Evolutionary conservation across 73 alveolate species (phyloP).

Genomic region (Stentor roeselii): DNA sequence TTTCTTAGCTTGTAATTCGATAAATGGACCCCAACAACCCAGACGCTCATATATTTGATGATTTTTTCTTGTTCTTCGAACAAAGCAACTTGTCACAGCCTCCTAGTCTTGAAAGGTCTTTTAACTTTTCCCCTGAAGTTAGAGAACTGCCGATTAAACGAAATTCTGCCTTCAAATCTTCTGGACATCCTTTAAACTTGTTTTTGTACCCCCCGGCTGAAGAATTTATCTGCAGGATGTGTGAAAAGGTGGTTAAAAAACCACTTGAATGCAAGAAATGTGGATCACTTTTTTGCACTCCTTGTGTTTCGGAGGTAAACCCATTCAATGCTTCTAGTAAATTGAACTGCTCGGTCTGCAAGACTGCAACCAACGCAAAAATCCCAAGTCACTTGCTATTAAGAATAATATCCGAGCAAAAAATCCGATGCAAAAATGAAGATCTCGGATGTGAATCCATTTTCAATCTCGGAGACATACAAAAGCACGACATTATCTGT

Average conservation of each 20-base stretch:
- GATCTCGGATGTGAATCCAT: background rate
- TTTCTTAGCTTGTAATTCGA: too few relatives aligned
- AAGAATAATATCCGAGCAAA: background rate
- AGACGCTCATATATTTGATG: too few relatives aligned
- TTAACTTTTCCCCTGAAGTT: too few relatives aligned
- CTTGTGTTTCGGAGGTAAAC: background rate
- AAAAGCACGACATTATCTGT: background rate
- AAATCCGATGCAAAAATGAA: background rate
- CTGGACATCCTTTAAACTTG: background rate
- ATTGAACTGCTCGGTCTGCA: background rate
- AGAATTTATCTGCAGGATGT: background rate
- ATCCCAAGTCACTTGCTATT: background rate
- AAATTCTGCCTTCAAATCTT: background rate
- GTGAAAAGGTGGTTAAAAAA: background rate
- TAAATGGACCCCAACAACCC: too few relatives aligned
- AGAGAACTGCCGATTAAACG: background rate
- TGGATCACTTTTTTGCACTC: background rate
- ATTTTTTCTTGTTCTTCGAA: too few relatives aligned
- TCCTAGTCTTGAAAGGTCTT: too few relatives aligned
- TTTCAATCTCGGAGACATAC: background rate
- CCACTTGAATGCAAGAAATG: background rate
- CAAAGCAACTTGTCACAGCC: too few relatives aligned
- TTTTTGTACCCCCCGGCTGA: background rate
- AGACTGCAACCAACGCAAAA: background rate
- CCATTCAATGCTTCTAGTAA: background rate